Percentiles rank a stretch among this genome's conserved stretches.
Conservation (phyloP, 108 stramenopile species). For the Skeletonema potamos region DNA sequence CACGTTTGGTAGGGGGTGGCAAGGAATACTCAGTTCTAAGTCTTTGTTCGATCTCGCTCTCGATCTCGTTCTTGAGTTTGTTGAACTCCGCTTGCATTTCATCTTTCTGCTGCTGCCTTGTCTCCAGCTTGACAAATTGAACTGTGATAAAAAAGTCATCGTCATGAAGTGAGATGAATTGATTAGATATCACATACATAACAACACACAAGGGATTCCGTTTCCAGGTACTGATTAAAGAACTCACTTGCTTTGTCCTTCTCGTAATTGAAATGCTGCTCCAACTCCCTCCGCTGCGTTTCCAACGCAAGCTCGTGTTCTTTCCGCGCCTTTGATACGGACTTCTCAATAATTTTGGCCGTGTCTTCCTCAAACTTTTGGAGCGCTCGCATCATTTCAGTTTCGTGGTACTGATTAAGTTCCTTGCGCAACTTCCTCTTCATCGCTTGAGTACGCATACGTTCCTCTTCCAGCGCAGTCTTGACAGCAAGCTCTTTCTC, state of each 20-base stretch:
- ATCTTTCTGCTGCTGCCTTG: background rate
- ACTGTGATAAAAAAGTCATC: background rate
- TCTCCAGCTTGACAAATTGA: background rate
- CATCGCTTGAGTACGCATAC: background rate
- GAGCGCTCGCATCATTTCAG: background rate
- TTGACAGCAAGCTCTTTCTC: slow-evolving; percentile 13
- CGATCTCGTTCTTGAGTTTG: background rate
- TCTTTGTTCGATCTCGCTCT: background rate
- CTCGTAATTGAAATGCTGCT: slow-evolving; percentile 1
- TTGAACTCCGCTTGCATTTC: background rate
- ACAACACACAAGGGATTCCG: background rate
- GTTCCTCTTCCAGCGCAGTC: slow-evolving; percentile 8
- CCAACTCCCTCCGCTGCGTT: background rate
- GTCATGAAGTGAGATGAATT: background rate
- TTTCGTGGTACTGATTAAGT: background rate
- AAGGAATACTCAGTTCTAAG: slow-evolving; percentile 1
- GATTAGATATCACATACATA: background rate
- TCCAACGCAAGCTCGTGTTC: slow-evolving; percentile 4
- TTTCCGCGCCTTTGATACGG: background rate
- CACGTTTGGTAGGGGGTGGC: background rate
- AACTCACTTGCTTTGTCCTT: slow-evolving; percentile 10
- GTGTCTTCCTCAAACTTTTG: background rate
- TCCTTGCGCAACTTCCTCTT: slow-evolving; percentile 14
- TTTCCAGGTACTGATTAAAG: background rate
- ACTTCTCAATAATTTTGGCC: background rate